A percentile compares a stretch with the other conserved stretches of the same genome.
phyloP scores from a whole-genome alignment of 2,329 filamentous ascomycete genomes.

The Polychaeton citri region DNA sequence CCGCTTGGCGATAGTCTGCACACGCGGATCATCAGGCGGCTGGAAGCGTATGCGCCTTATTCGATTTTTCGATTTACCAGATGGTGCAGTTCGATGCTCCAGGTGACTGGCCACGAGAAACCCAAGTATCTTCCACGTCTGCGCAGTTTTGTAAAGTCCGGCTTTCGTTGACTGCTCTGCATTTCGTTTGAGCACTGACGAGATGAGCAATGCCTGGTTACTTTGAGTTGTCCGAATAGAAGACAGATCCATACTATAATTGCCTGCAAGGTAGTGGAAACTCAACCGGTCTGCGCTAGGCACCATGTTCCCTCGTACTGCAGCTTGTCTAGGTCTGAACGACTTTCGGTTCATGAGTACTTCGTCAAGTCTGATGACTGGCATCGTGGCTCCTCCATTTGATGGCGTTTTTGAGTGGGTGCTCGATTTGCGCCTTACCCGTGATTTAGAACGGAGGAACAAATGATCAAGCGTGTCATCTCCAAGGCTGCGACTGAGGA shows the following conservation, averaged over 20 bases:
- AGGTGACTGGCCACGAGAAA: slow-evolving; percentile 38
- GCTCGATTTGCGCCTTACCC: background rate
- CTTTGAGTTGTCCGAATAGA: no score
- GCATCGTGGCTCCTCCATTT: slow-evolving; percentile 19
- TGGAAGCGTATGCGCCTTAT: background rate
- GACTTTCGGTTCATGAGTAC: slow-evolving; percentile 15
- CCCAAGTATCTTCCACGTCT: slow-evolving; percentile 46
- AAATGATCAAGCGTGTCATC: slow-evolving; percentile 46
- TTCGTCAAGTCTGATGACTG: slow-evolving; percentile 21
- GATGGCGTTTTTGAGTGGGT: slow-evolving; percentile 3
- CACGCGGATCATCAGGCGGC: background rate
- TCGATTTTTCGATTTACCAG: slow-evolving; percentile 3
- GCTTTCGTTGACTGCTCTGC: no score
- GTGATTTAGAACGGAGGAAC: slow-evolving; percentile 26
- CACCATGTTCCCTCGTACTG: slow-evolving; percentile 12
- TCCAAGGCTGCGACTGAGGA: slow-evolving; percentile 29
- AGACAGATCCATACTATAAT: slow-evolving; percentile 2
- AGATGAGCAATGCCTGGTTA: background rate
- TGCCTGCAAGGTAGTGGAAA: slow-evolving; percentile 5
- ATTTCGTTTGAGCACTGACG: no score
- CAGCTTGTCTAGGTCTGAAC: slow-evolving; percentile 14
- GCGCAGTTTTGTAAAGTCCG: slow-evolving; percentile 38
- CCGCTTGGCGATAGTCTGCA: background rate
- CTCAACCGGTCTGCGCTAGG: slow-evolving; percentile 7
- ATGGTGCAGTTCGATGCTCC: slow-evolving; percentile 14